Evolutionary conservation across 2,329 filamentous ascomycete species (phyloP).

Genomic region (Bipolaris bicolor): DNA sequence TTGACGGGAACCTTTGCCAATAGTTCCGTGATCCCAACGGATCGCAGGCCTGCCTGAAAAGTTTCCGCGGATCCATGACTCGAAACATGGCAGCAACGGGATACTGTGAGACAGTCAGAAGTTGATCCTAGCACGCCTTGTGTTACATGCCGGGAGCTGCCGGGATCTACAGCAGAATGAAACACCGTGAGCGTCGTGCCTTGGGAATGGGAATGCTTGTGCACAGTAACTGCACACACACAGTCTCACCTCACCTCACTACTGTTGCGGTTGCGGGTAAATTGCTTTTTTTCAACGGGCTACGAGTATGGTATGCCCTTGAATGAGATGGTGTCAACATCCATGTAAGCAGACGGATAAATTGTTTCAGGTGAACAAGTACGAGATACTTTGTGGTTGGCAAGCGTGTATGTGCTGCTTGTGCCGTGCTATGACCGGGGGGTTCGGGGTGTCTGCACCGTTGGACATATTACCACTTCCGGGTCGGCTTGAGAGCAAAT

Average conservation of each 20-base stretch:
- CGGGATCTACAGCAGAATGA: constrained; percentile 7
- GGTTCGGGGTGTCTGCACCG: neutral
- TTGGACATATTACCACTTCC: constrained; percentile 3
- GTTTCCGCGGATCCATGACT: constrained; percentile 12
- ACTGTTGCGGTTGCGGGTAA: neutral
- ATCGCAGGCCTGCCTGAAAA: constrained; percentile 7
- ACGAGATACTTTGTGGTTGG: neutral
- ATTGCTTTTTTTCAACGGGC: neutral
- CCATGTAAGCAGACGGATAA: constrained; percentile 7
- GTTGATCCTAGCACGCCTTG: constrained; percentile 5
- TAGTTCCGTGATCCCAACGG: constrained; percentile 4
- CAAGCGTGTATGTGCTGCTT: neutral
- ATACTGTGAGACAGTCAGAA: constrained; percentile 10
- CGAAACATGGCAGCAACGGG: constrained; percentile 1
- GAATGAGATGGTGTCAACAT: constrained; percentile 8
- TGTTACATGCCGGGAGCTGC: constrained; percentile 3
- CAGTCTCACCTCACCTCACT: too few species aligned
- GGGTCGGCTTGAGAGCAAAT: neutral
- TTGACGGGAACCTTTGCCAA: constrained; percentile 9
- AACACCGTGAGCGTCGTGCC: neutral
- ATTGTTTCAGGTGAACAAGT: constrained; percentile 8
- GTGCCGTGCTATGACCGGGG: neutral
- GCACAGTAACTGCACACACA: neutral
- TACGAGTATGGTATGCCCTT: constrained; percentile 1
- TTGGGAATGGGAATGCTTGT: neutral